Evolutionary conservation across 2,329 filamentous ascomycete genomes (phyloP), one percentile per base, ranked within the genome.

Genomic region (Trichophyton simii): DNA sequence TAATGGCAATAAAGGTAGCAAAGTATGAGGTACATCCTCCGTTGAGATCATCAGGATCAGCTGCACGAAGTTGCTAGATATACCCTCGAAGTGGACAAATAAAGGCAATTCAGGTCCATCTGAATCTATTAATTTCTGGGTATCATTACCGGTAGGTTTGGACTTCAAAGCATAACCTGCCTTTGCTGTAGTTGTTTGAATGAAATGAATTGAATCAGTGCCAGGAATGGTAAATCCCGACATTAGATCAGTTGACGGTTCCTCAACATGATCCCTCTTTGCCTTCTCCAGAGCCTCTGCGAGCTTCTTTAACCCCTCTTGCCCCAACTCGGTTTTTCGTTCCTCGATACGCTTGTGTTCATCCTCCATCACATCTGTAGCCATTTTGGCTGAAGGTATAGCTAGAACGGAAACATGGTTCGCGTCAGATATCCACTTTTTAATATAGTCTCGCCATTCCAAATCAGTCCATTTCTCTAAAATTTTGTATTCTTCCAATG

Each of bases 51-150:
- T 84, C 22, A 97, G 75, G 57, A 84, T 87, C 62, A 97, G 82
- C 67, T 92, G 87, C 5, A 95, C 90, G 72, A 99, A 99, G 70
- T 90, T 95, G 63, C 89, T 95, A 1, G 87, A 87, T 13, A 97
- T 91, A 69, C 96, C 87, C 74, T 99, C 94, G 66, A 95, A 99
- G 74, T 99, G 92, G n/a, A 99, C 81, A 74, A 96, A 99, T 1
- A 97, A 78, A 0, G 90, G 87, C n/a, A 86, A 72, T 15, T 80
- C 78, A 5, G 78, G 73, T 42, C 82, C 79, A 46, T 89, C 83
- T 13, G 80, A 77, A 70, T 97, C 89, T 57, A 99, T 83, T 57
- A 86, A 75, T 63, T 84, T 80, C 72, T 99, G 94, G 3, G 89
- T 83, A 3, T 81, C 72, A 66, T 89, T 92, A 34, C 85, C 76